Percentiles rank a stretch among this genome's conserved stretches.
phyloP scores from a whole-genome alignment of 768 basidiomycete genomes.

The Mrakia gelida region DNA sequence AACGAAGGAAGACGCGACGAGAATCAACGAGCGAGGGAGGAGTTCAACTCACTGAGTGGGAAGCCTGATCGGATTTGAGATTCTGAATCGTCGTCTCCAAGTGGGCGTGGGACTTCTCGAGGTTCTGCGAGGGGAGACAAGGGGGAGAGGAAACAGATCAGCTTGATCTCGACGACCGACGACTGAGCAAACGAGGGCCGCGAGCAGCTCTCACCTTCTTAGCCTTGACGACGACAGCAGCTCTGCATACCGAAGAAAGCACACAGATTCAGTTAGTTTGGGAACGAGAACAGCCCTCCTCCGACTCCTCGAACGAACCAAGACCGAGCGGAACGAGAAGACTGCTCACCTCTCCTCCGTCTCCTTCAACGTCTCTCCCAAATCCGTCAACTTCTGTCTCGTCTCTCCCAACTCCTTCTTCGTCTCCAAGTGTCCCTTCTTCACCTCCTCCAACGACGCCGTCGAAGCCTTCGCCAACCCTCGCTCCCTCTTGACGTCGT shows the following conservation, averaged over 20 bases:
- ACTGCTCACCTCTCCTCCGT: background rate
- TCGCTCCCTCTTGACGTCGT: no score
- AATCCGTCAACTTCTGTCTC: background rate
- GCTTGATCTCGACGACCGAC: background rate
- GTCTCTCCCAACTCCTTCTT: background rate
- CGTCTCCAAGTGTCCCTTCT: background rate
- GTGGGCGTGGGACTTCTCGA: background rate
- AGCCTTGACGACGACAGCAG: background rate
- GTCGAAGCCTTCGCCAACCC: background rate
- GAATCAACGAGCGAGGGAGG: background rate
- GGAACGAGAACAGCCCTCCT: no score
- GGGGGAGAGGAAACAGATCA: background rate
- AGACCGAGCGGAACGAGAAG: background rate
- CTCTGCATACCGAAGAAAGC: background rate
- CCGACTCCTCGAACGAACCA: no score
- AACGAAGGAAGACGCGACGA: no score
- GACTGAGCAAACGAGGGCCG: background rate
- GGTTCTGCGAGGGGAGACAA: background rate
- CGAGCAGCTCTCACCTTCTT: no score
- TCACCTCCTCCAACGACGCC: background rate
- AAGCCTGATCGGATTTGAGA: background rate
- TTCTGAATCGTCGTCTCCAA: background rate
- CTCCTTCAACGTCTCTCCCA: background rate
- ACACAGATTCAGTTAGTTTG: no score
- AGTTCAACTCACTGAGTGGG: background rate